Evolutionary conservation across 2,329 filamentous ascomycete genomes (phyloP).

Genomic region (Penicillium olsonii): DNA sequence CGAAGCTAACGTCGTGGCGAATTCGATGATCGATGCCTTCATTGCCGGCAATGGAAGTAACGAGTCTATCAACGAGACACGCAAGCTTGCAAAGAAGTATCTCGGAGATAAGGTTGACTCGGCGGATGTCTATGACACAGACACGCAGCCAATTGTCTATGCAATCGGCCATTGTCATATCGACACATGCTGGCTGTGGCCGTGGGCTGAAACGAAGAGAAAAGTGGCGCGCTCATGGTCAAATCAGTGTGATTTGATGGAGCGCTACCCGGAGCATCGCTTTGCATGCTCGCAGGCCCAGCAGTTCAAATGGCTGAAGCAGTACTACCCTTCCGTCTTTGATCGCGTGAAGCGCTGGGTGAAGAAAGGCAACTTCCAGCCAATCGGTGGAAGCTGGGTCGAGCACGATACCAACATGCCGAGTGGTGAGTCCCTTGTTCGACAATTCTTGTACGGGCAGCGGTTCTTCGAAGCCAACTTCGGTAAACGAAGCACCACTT

Average conservation of each 20-base stretch:
- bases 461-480: constrained; percentile 93
- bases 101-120: constrained; percentile 80
- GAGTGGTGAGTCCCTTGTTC: constrained; percentile 87
- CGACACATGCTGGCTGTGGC: constrained; percentile 98
- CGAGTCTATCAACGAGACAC: constrained; percentile 74
- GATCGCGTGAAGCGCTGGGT: constrained; percentile 90
- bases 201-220: constrained; percentile 94
- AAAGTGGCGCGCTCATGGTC: constrained; percentile 97
- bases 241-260: constrained; percentile 93
- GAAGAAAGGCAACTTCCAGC: constrained; percentile 86
- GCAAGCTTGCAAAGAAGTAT: constrained; percentile 81
- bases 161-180: constrained; percentile 97
- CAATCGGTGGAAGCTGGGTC: constrained; percentile 97
- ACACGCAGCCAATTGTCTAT: constrained; percentile 74
- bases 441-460: constrained; percentile 95
- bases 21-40: constrained; percentile 87
- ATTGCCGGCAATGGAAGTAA: constrained; percentile 72
- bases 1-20: constrained; percentile 78
- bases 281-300: constrained; percentile 94
- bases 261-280: constrained; percentile 88
- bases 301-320: constrained; percentile 96
- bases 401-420: constrained; percentile 98
- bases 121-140: constrained; percentile 76
- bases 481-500: constrained; percentile 82
- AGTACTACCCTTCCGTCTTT: constrained; percentile 83